Evolutionary conservation across 805 yeast genomes (phyloP), one percentile per base, ranked within the genome.

Genomic region (Myxozyma sirexii): DNA sequence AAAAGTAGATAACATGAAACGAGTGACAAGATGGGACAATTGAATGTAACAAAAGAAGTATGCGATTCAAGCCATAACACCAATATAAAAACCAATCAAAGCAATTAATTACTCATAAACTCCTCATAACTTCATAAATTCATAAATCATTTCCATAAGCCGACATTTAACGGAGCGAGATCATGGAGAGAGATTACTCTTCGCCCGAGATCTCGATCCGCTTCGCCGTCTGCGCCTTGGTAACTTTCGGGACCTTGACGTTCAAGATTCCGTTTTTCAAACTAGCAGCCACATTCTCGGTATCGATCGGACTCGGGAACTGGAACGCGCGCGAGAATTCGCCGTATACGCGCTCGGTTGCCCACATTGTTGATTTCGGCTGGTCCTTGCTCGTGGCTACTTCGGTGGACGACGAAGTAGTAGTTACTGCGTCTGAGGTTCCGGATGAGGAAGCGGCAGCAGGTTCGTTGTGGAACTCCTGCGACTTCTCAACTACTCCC

Each of bases 301-400:
- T n/a, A 37, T 64, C 67, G 35, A 64, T 59, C 15, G 54, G 47
- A 4, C 45, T 21, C n/a, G 67, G 67, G 56, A 64, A 64, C 41
- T 59, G 38, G 54, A 64, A 63, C 24, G 67, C 47, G 21, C 67
- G 38, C 8, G 65, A 53, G 51, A 63, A 64, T 19, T 57, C 56
- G 17, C 67, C 67, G 31, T 48, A 38, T 13, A 59, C 55, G 8
- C 67, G 57, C 46, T 64, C 67, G 8, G 63, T 31, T 1, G 67
- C 64, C 67, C 66, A 63, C 33, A 51, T 50, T 7, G 52, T 62
- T 7, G n/a, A n/a, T n/a, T n/a, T n/a, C n/a, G n/a, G n/a, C n/a
- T n/a, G n/a, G n/a, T n/a, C n/a, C n/a, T n/a, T n/a, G n/a, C n/a
- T 37, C 1, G 58, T 13, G 4, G 54, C 48, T 7, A 23, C 54